Conservation (phyloP, 306 rosid genomes). For the Nissolia schottii region DNA sequence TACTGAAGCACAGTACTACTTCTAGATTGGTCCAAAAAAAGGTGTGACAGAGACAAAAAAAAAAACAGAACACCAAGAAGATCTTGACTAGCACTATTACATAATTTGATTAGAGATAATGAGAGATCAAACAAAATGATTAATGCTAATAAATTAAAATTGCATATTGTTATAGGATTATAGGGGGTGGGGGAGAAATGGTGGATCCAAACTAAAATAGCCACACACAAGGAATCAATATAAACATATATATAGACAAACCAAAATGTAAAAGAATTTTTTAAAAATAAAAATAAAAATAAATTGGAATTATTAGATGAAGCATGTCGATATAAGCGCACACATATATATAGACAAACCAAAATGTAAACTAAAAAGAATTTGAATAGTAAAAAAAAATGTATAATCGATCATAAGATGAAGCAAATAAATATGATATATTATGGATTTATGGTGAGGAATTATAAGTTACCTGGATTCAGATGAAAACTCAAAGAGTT, state of each 20-base stretch:
- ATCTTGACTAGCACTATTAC: no score
- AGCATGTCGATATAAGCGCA: no score
- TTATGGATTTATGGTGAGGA: neutral
- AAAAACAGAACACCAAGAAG: neutral
- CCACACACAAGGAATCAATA: neutral
- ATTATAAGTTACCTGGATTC: slow-evolving; percentile 42
- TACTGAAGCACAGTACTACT: neutral
- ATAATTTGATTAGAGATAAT: neutral
- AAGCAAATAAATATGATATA: neutral
- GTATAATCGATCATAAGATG: neutral
- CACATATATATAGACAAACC: no score
- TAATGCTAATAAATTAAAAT: neutral
- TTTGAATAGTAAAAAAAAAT: no score
- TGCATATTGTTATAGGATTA: no score
- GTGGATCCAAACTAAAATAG: neutral
- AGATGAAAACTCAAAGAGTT: slow-evolving; percentile 63
- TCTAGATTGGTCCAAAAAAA: neutral
- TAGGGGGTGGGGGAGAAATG: no score
- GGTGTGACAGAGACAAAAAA: neutral
- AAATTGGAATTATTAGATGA: neutral
- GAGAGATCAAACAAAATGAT: neutral
- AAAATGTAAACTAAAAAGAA: no score
- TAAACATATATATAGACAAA: neutral
- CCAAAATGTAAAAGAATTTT: no score
- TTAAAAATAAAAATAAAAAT: neutral